These are phyloP conservation scores for Ceratocystis albifundus DNA, from an alignment of 2,329 filamentous ascomycete genomes.

Conservation along the genomic window DNA sequence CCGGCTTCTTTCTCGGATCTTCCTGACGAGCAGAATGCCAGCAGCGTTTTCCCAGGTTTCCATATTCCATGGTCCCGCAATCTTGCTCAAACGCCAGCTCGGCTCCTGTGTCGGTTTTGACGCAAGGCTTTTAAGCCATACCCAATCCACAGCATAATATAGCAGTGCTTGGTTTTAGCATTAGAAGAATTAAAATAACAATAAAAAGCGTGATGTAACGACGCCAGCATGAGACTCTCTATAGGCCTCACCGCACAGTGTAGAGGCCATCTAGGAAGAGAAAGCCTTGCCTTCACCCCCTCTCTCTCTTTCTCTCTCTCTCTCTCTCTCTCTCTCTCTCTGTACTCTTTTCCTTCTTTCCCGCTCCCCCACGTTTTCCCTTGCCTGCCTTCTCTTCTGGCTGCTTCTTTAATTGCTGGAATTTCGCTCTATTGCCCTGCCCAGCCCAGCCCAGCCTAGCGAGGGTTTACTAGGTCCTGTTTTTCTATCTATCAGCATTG, in stretches of 20 bases:
- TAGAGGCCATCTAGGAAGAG: not conserved
- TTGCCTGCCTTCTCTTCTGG: not conserved
- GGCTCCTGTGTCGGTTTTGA: not conserved
- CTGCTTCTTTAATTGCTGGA: not conserved
- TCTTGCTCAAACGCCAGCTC: not conserved
- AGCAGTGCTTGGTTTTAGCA: not conserved
- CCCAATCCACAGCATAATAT: not conserved
- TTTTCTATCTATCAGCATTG: not conserved
- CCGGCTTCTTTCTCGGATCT: conserved; percentile 18
- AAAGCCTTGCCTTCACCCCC: not conserved
- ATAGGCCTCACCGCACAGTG: not conserved
- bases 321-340: too few relatives aligned
- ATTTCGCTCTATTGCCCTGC: not conserved
- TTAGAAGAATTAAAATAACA: not conserved
- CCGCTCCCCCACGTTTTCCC: not conserved
- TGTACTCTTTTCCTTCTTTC: not conserved
- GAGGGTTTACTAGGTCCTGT: not conserved
- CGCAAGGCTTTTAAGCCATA: not conserved
- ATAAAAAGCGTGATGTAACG: not conserved
- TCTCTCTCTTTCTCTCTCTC: too few relatives aligned
- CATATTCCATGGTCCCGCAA: not conserved
- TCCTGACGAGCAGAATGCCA: conserved; percentile 4
- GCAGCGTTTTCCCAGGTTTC: not conserved
- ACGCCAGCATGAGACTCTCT: not conserved
- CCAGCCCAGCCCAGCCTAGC: not conserved